Percentiles rank a stretch among this genome's conserved stretches.
Evolutionary conservation across 1,284 basidiomycete genomes (phyloP).

Genomic region (Fomitopsis palustris): DNA sequence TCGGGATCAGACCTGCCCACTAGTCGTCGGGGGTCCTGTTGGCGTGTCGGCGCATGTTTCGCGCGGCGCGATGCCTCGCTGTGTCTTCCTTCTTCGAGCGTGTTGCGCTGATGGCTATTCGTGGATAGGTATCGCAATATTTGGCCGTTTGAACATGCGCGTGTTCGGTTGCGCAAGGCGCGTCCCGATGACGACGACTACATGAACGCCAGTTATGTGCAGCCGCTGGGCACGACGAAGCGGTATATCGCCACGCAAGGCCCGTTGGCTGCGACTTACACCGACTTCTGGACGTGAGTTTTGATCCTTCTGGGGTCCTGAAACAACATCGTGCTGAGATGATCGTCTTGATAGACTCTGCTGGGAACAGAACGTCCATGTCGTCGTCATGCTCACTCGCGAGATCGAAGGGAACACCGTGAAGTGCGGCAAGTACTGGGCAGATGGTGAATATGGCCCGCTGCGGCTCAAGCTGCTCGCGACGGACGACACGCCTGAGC

Average conservation of each 20-base stretch:
- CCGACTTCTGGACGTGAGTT: constrained; percentile 94
- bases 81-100: too few species aligned
- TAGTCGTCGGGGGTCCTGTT: too few species aligned
- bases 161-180: constrained; percentile 64
- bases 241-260: constrained; percentile 97
- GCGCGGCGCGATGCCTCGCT: too few species aligned
- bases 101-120: not conserved
- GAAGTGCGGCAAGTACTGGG: constrained; percentile 95
- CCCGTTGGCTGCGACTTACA: constrained; percentile 85
- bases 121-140: constrained; percentile 79
- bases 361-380: constrained; percentile 79
- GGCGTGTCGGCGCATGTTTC: too few species aligned
- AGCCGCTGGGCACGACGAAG: constrained; percentile 75
- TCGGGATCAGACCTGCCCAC: too few species aligned
- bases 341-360: constrained; percentile 45
- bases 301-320: constrained; percentile 1
- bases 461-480: constrained; percentile 62
- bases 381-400: constrained; percentile 88
- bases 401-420: constrained; percentile 86
- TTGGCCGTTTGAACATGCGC: constrained; percentile 94
- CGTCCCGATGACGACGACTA: constrained; percentile 74
- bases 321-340: not conserved
- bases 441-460: constrained; percentile 67
- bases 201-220: constrained; percentile 90
- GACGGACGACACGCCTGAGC: constrained; percentile 39